Base-by-base conservation (phyloP, 1,284 basidiomycete genomes). In the Leccinum huronense region DNA sequence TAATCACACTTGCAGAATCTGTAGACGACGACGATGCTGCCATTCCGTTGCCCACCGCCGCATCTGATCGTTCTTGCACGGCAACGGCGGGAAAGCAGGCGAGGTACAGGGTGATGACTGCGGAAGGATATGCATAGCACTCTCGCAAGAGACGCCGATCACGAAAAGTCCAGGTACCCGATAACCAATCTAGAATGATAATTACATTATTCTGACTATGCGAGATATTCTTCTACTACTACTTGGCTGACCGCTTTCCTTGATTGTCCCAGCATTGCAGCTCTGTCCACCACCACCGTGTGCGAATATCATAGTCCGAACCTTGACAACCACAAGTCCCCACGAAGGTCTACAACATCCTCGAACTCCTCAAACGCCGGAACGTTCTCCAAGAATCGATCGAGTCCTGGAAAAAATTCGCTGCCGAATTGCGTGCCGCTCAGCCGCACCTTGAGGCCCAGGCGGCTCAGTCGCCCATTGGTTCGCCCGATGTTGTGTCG, bases 341-440 rank as follows among this genome's bases (percentile, higher is more conserved):
- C 36, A 61, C 67, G 6, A 67, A 67, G 60, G 57, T 74, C 8
- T 74, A 72, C 51, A 73, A 69, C 3, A 67, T 75, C 19, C 62
- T 71, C 4, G 73, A 76, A 23, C 75, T 75, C 60, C 34, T 69
- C 13, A 70, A 75, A 8, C 71, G 69, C 55, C 67, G 71, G 9
- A 72, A 65, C 36, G 58, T 65, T 10, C 71, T 73, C 27, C 75
- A 74, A 60, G 72, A 74, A 19, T 73, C 72, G n/a, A 76, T 76
- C 10, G 63, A 63, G 23, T 73, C 66, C 16, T 76, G 67, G 71
- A 60, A 64, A 36, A 66, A 59, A 7, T 69, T 71, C 33, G 58
- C 65, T 33, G 55, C 61, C 11, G 73, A 75, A 36, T 40, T 75
- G 60, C 65, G 65, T 10, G 63, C 65, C 8, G 55, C 67, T 38